Evolutionary conservation across 2,329 filamentous ascomycete genomes (phyloP).

Genomic region (Calonectria pauciramosa): DNA sequence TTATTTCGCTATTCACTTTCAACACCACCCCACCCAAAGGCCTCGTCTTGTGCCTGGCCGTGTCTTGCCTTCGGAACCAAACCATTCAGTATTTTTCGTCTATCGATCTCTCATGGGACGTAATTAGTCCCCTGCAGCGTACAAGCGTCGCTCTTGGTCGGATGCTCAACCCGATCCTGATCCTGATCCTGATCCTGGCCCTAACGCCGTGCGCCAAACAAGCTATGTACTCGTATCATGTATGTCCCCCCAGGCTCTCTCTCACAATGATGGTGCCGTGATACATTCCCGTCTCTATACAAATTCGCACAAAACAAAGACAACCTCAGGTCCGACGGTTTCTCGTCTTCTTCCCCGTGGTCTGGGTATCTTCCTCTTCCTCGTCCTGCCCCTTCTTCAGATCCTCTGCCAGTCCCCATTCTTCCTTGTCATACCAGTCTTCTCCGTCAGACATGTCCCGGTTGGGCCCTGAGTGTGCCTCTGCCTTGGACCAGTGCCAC

Average conservation of each 20-base stretch:
- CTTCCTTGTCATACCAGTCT: constrained; percentile 89
- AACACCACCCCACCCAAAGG: background rate
- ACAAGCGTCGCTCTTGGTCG: constrained; percentile 1
- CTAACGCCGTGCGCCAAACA: constrained; percentile 26
- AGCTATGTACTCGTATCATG: constrained; percentile 19
- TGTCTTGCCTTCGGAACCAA: background rate
- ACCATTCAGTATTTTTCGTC: constrained; percentile 7
- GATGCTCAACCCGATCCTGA: background rate
- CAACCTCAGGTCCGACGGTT: constrained; percentile 58
- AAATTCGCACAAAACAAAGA: constrained; percentile 19
- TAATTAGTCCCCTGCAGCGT: background rate
- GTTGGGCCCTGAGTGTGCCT: constrained; percentile 76
- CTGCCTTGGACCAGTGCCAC: constrained; percentile 82
- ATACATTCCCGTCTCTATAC: constrained; percentile 3
- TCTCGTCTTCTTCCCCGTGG: constrained; percentile 72
- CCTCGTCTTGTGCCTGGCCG: background rate
- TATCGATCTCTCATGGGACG: background rate
- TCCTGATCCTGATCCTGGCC: constrained; percentile 7
- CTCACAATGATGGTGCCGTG: background rate
- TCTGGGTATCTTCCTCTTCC: constrained; percentile 80
- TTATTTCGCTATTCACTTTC: background rate
- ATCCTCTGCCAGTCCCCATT: constrained; percentile 81
- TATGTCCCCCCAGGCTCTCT: constrained; percentile 10
- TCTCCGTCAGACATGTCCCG: constrained; percentile 88
- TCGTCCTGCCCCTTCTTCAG: constrained; percentile 86